Evolutionary conservation across 108 stramenopile genomes (phyloP).

Genomic region (Seminavis robusta): DNA sequence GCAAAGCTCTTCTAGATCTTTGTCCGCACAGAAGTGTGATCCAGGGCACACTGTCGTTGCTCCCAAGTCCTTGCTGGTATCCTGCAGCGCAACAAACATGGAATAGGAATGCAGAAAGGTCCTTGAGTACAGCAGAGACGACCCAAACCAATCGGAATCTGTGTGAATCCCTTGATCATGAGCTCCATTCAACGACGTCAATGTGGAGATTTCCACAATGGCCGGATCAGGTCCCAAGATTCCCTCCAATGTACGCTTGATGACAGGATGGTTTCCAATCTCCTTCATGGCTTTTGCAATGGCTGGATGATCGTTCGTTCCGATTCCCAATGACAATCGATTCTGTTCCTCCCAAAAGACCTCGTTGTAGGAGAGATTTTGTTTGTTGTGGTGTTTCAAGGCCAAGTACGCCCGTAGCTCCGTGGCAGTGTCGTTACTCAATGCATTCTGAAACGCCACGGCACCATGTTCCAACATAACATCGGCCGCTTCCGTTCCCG

Average conservation of each 20-base stretch:
- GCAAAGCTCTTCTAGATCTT: constrained; percentile 20
- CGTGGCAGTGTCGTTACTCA: constrained; percentile 9
- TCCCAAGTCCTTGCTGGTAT: constrained; percentile 42
- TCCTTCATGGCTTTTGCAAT: constrained; percentile 8
- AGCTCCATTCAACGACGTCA: constrained; percentile 32
- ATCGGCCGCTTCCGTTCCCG: neutral
- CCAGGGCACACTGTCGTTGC: constrained; percentile 51
- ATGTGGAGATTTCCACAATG: constrained; percentile 34
- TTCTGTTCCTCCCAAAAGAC: neutral
- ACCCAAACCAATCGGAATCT: constrained; percentile 37
- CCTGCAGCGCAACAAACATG: constrained; percentile 46
- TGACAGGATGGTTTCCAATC: too few species aligned
- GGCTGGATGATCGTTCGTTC: neutral
- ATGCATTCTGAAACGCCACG: constrained; percentile 12
- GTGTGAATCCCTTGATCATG: constrained; percentile 38
- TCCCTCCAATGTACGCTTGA: constrained; percentile 17
- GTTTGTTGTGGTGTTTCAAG: constrained; percentile 10
- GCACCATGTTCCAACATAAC: constrained; percentile 45
- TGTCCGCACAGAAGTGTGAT: constrained; percentile 45
- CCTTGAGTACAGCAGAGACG: constrained; percentile 24
- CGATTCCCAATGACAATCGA: constrained; percentile 11
- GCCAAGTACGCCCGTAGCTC: constrained; percentile 26
- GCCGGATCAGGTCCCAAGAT: constrained; percentile 38
- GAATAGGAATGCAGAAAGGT: constrained; percentile 52
- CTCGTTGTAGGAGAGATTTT: neutral